Base-by-base conservation (phyloP, 495 filamentous ascomycete species). In the Talaromyces liani region DNA sequence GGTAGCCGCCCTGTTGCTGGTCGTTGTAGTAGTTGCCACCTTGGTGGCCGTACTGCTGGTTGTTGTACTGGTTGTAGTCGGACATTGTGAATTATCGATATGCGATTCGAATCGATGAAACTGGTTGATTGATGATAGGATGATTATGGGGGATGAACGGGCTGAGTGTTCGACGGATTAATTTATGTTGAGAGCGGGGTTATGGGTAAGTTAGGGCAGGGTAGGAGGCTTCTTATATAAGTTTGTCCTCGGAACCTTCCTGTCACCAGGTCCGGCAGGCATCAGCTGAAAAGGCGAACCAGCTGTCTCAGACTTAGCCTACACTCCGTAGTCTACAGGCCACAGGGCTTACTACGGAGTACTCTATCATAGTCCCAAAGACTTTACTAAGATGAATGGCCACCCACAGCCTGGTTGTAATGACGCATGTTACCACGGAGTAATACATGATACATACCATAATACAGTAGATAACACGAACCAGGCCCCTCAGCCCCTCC, bases 21-120 rank as follows among this genome's bases (percentile, higher is more conserved):
- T 77, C 68, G 64, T 64, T 64, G 67, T 75, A 72, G 72, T 78
- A 72, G 16, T 60, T 27, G 34, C 65, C 65, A n/a, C 54, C 60
- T 39, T 65, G 63, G 58, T 66, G 47, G 53, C 59, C 58, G 58
- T 67, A 67, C 60, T 64, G 63, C 68, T 74, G 68, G 61, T 77
- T 64, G 67, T 75, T 73, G 70, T 78, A 71, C n/a, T 77, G 70
- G 57, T 79, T 73, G 41, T 64, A 65, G 58, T 74, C 78, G 64
- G 78, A 80, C 78, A 80, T 80, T 29, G 20, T 63, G 62, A 55
- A 12, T 49, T 39, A 51, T 22, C 29, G 49, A 41, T 27, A n/a
- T 29, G 51, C 33, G 33, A 34, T 31, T 1, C 31, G 33, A 12
- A 24, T 18, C 6, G 29, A 31, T 31, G 3, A 31, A 4, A 7